Conservation (phyloP, 2,329 filamentous ascomycete genomes). For the Corniculantispora saksenae region DNA sequence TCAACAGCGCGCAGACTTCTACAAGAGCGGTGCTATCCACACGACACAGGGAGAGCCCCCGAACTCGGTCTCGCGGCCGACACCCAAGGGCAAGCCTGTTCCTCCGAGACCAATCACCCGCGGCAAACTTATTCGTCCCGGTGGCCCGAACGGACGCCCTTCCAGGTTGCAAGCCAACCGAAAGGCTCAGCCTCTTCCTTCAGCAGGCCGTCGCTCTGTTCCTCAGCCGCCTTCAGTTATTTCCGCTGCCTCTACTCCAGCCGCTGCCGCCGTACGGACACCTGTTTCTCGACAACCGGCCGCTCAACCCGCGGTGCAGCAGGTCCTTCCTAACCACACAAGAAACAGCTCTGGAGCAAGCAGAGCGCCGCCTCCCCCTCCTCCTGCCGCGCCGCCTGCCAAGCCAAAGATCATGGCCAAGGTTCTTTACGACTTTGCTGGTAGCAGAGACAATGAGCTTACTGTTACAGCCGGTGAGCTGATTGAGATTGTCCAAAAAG, state of each 20-base stretch:
- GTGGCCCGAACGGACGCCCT: constrained; percentile 79
- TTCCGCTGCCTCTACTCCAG: constrained; percentile 29
- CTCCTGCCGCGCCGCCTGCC: constrained; percentile 64
- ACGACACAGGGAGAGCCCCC: constrained; percentile 82
- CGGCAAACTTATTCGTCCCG: constrained; percentile 88
- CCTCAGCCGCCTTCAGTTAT: constrained; percentile 38
- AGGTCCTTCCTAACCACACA: constrained; percentile 49
- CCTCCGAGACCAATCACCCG: constrained; percentile 88
- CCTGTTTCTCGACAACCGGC: constrained; percentile 18
- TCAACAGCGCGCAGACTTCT: constrained; percentile 73
- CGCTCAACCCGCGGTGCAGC: constrained; percentile 19
- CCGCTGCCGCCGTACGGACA: constrained; percentile 23
- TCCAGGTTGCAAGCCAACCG: constrained; percentile 65
- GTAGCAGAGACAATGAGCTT: constrained; percentile 82
- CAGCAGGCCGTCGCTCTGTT: constrained; percentile 34
- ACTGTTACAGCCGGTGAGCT: constrained; percentile 77
- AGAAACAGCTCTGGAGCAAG: constrained; percentile 54
- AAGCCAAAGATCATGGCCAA: constrained; percentile 76
- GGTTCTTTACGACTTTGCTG: constrained; percentile 88
- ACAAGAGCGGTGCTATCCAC: constrained; percentile 92
- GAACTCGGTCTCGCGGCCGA: constrained; percentile 79
- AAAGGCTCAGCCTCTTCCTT: constrained; percentile 45
- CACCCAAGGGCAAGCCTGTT: constrained; percentile 83
- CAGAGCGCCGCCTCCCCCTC: constrained; percentile 64
- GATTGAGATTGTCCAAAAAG: constrained; percentile 89